A percentile compares a stretch with the other conserved stretches of the same genome.
Conservation (phyloP, 2,329 filamentous ascomycete species). For the Penicillium sp. region DNA sequence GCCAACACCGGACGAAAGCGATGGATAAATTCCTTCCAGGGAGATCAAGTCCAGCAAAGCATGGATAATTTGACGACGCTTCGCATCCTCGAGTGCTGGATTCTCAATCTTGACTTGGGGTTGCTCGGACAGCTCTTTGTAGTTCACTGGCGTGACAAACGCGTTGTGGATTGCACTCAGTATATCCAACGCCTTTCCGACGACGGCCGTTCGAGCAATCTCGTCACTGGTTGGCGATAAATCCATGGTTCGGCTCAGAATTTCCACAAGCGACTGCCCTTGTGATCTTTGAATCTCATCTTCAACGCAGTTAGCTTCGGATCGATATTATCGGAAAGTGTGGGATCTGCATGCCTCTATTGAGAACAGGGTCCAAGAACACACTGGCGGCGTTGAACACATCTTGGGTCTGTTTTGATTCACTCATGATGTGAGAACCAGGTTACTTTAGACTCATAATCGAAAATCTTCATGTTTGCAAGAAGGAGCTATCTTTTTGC, state of each 20-base stretch:
- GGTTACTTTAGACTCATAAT: background rate
- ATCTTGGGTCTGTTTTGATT: slow-evolving; percentile 25
- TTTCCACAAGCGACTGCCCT: slow-evolving; percentile 39
- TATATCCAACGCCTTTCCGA: slow-evolving; percentile 38
- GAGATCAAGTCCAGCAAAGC: slow-evolving; percentile 47
- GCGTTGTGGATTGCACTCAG: slow-evolving; percentile 39
- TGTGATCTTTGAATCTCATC: slow-evolving; percentile 42
- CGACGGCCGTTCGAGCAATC: slow-evolving; percentile 31
- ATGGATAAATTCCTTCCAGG: slow-evolving; percentile 49
- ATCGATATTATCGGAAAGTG: background rate
- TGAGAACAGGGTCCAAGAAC: slow-evolving; percentile 43
- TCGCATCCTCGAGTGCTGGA: slow-evolving; percentile 44
- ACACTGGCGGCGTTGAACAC: slow-evolving; percentile 39
- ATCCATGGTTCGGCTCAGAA: slow-evolving; percentile 26
- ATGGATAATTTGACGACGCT: slow-evolving; percentile 42
- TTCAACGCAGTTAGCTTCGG: slow-evolving; percentile 36
- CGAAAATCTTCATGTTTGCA: background rate
- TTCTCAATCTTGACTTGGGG: slow-evolving; percentile 25
- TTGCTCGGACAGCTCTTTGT: slow-evolving; percentile 8
- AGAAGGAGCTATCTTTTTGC: background rate
- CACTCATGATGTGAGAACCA: slow-evolving; percentile 30
- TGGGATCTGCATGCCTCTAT: slow-evolving; percentile 42
- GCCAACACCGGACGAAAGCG: slow-evolving; percentile 45
- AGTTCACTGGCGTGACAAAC: slow-evolving; percentile 31
- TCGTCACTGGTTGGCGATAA: slow-evolving; percentile 17